Evolutionary conservation across 805 yeast genomes (phyloP).

Genomic region (Schwanniomyces sp.): DNA sequence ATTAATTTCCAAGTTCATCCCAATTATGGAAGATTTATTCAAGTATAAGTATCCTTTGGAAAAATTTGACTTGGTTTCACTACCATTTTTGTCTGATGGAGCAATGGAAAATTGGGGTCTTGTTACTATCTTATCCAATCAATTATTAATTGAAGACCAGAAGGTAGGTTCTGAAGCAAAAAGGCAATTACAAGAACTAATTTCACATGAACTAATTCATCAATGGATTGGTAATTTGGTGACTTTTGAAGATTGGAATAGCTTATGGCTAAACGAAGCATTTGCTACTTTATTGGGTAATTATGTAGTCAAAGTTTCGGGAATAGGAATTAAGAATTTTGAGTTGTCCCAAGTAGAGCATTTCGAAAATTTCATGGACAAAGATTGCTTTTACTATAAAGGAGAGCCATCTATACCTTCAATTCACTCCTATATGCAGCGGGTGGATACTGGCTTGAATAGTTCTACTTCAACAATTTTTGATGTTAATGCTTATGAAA

Average conservation of each 20-base stretch:
- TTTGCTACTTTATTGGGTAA: constrained; percentile 76
- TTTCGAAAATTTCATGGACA: constrained; percentile 31
- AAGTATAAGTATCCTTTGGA: constrained; percentile 52
- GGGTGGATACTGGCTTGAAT: constrained; percentile 19
- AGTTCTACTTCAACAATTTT: constrained; percentile 44
- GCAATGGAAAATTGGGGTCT: constrained; percentile 83
- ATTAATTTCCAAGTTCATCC: constrained; percentile 47
- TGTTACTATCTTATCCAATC: constrained; percentile 58
- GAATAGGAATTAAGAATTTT: constrained; percentile 12
- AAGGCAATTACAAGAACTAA: constrained; percentile 48
- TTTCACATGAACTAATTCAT: constrained; percentile 74
- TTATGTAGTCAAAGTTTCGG: constrained; percentile 31
- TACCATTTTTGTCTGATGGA: constrained; percentile 73
- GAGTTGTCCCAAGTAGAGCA: constrained; percentile 6
- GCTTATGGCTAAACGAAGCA: constrained; percentile 74
- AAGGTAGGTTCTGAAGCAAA: constrained; percentile 20
- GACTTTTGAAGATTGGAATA: constrained; percentile 66
- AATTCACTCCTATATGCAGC: constrained; percentile 32
- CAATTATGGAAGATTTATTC: constrained; percentile 46
- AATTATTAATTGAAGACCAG: constrained; percentile 28
- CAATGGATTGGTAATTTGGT: constrained; percentile 78
- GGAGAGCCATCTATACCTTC: constrained; percentile 24
- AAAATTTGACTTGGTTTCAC: constrained; percentile 65
- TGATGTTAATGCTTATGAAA: constrained; percentile 52
- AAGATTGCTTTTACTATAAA: constrained; percentile 28